Conservation (phyloP, 2,329 filamentous ascomycete species). For the Xylariaceae sp. region DNA sequence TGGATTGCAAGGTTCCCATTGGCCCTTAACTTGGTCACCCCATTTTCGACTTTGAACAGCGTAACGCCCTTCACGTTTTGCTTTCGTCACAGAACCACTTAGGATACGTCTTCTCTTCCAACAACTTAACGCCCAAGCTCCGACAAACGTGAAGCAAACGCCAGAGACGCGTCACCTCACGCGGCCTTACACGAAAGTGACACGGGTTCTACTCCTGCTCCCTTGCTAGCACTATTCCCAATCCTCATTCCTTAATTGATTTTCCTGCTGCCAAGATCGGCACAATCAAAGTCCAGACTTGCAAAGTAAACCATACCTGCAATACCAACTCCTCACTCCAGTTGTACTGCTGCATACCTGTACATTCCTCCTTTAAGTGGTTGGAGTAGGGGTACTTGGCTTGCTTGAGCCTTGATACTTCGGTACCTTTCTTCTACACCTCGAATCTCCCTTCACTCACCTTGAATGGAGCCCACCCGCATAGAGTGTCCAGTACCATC, state of each 20-base stretch:
- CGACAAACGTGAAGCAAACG: slow-evolving; percentile 14
- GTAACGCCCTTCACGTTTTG: too few relatives aligned
- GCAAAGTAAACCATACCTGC: too few relatives aligned
- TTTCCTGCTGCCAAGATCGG: slow-evolving; percentile 14
- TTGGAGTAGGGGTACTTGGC: too few relatives aligned
- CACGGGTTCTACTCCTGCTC: slow-evolving; percentile 24
- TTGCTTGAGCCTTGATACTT: too few relatives aligned
- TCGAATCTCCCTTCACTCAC: neutral
- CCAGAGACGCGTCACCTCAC: slow-evolving; percentile 19
- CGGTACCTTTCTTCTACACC: neutral
- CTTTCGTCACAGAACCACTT: neutral
- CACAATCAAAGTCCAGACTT: too few relatives aligned
- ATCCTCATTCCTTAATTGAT: slow-evolving; percentile 31
- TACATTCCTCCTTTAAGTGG: too few relatives aligned
- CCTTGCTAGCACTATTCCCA: slow-evolving; percentile 24
- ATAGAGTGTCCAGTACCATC: neutral
- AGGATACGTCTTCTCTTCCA: neutral
- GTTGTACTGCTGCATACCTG: too few relatives aligned
- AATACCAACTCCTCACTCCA: too few relatives aligned
- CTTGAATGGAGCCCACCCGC: too few relatives aligned
- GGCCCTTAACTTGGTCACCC: too few relatives aligned
- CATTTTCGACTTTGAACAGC: too few relatives aligned
- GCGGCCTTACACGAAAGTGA: slow-evolving; percentile 33
- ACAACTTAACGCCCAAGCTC: slow-evolving; percentile 12
- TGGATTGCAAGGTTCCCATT: neutral